These are phyloP conservation scores for Saccharum spontaneum DNA, from an alignment of 176 grass and related monocot species.

Conservation along the genomic window DNA sequence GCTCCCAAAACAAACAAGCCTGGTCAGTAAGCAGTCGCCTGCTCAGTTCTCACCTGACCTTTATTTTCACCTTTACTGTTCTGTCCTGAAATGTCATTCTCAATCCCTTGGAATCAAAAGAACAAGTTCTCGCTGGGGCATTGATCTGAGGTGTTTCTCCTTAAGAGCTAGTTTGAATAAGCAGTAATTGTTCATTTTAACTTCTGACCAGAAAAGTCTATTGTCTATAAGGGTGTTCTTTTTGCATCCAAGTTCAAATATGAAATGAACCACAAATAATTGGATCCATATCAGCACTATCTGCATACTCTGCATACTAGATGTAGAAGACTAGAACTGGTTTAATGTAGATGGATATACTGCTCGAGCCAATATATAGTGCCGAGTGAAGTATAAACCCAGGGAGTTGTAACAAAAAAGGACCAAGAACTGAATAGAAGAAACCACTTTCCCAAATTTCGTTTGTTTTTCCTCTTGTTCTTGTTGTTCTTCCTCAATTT, in stretches of 20 bases:
- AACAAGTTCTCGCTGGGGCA: neutral
- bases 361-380: no score
- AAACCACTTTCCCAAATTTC: no score
- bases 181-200: neutral
- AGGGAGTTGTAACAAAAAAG: no score
- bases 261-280: neutral
- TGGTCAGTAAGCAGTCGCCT: neutral
- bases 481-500: no score
- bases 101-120: neutral
- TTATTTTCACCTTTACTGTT: neutral
- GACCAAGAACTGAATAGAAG: no score
- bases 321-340: no score
- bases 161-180: neutral
- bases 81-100: neutral
- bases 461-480: no score
- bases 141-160: neutral
- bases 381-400: no score
- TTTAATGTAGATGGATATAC: no score
- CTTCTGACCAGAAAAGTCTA: no score
- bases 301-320: no score
- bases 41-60: slow-evolving; percentile 14
- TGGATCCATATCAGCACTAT: neutral
- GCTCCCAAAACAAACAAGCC: neutral
- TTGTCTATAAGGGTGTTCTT: neutral
- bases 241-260: neutral